phyloP scores from a whole-genome alignment of 768 basidiomycete genomes.

The Leccinellum luteum region DNA sequence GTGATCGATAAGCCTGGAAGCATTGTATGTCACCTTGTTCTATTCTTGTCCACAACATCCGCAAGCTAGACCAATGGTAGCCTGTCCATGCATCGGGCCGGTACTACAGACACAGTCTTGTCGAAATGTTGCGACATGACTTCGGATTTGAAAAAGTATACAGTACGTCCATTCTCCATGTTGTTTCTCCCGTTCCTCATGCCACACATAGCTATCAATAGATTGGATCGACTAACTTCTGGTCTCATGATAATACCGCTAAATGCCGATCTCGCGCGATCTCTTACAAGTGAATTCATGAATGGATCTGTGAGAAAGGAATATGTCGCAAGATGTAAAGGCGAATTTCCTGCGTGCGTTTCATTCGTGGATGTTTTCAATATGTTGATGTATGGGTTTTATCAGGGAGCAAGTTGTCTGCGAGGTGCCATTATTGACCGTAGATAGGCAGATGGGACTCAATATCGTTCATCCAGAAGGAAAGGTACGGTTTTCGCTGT shows the following conservation, averaged over 20 bases:
- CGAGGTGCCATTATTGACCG: constrained; percentile 83
- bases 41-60: background rate
- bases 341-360: constrained; percentile 84
- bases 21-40: constrained; percentile 65
- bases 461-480: constrained; percentile 96
- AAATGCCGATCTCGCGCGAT: constrained; percentile 61
- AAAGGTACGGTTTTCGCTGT: constrained; percentile 51
- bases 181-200: background rate
- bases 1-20: constrained; percentile 97
- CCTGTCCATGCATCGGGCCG: constrained; percentile 92
- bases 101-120: constrained; percentile 84
- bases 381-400: background rate
- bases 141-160: constrained; percentile 80
- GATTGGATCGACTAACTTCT: constrained; percentile 90
- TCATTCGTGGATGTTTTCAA: background rate
- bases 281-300: constrained; percentile 78
- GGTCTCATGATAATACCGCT: constrained; percentile 94
- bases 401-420: constrained; percentile 75
- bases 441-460: constrained; percentile 95
- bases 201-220: constrained; percentile 74
- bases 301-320: constrained; percentile 83
- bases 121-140: constrained; percentile 82
- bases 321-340: constrained; percentile 85
- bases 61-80: constrained; percentile 34
- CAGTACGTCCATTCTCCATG: constrained; percentile 50